Evolutionary conservation across 768 basidiomycete genomes (phyloP).

Genomic region (Xerocomellus dryophilus): DNA sequence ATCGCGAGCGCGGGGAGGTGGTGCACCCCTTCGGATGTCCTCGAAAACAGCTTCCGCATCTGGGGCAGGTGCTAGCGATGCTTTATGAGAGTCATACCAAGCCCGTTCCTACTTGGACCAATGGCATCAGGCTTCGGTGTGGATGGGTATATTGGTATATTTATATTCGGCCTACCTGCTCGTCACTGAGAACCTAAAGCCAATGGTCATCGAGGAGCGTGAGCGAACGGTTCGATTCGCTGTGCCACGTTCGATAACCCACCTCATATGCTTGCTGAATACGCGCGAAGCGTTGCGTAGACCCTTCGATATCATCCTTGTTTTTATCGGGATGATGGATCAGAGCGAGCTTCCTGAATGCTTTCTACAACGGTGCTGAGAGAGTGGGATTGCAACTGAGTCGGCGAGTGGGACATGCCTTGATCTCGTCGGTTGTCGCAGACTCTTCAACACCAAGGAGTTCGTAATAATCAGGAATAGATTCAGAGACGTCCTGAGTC

Average conservation of each 20-base stretch:
- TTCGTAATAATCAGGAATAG: constrained; percentile 77
- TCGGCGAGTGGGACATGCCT: constrained; percentile 41
- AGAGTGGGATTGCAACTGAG: neutral
- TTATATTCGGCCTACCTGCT: constrained; percentile 62
- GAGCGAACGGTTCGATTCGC: neutral
- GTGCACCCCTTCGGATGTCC: constrained; percentile 70
- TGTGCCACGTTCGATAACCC: constrained; percentile 11
- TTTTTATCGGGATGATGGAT: constrained; percentile 91
- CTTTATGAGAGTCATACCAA: constrained; percentile 94
- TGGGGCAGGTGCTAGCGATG: constrained; percentile 73
- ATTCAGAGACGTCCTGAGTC: constrained; percentile 23
- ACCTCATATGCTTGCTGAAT: constrained; percentile 97
- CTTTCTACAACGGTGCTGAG: constrained; percentile 46
- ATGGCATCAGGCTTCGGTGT: constrained; percentile 14
- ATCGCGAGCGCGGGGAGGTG: constrained; percentile 53
- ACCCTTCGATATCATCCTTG: constrained; percentile 72
- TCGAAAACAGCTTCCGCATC: constrained; percentile 85
- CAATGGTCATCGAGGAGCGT: constrained; percentile 33
- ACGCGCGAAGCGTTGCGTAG: constrained; percentile 82
- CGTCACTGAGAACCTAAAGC: constrained; percentile 87
- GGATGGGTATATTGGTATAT: neutral
- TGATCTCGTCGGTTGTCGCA: constrained; percentile 87
- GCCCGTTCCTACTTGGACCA: constrained; percentile 80
- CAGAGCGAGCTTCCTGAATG: constrained; percentile 82
- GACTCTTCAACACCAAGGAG: constrained; percentile 78